phyloP scores from a whole-genome alignment of 1,284 basidiomycete genomes.

The Tranzscheliella williamsii region DNA sequence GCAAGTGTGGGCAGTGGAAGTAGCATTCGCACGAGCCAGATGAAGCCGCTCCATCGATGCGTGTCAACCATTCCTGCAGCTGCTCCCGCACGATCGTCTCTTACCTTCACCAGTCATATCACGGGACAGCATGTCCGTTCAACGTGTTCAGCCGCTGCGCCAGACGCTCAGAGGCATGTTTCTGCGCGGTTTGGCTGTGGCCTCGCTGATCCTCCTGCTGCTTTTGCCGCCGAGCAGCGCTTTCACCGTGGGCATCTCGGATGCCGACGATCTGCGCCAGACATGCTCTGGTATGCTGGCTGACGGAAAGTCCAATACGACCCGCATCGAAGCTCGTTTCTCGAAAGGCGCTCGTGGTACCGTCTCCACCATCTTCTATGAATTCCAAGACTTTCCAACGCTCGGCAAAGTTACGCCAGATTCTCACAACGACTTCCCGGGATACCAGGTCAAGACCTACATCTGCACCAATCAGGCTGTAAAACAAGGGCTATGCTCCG shows the following conservation, averaged over 20 bases:
- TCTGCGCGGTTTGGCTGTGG: no score
- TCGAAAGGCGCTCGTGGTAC: conserved; percentile 78
- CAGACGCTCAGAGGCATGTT: no score
- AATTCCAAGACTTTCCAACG: conserved; percentile 83
- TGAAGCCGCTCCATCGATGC: no score
- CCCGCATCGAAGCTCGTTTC: conserved; percentile 78
- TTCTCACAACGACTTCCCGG: conserved; percentile 55
- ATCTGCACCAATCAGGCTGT: conserved; percentile 63
- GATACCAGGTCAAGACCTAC: conserved; percentile 67
- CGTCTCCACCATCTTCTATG: conserved; percentile 90
- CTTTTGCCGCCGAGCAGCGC: conserved; percentile 8
- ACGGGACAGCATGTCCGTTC: no score
- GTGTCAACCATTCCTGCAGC: no score
- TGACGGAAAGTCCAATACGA: conserved; percentile 71
- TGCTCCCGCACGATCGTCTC: no score
- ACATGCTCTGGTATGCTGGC: conserved; percentile 95
- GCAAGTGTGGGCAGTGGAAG: no score
- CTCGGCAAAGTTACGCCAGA: conserved; percentile 72
- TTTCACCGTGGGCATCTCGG: conserved; percentile 51
- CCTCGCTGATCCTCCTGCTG: conserved; percentile 5
- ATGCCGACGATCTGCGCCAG: conserved; percentile 73
- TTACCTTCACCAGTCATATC: no score
- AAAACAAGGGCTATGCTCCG: conserved; percentile 32
- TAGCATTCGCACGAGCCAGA: no score
- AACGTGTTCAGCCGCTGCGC: no score